Conservation (phyloP, 2,329 filamentous ascomycete species). For the Claviceps purpurea region DNA sequence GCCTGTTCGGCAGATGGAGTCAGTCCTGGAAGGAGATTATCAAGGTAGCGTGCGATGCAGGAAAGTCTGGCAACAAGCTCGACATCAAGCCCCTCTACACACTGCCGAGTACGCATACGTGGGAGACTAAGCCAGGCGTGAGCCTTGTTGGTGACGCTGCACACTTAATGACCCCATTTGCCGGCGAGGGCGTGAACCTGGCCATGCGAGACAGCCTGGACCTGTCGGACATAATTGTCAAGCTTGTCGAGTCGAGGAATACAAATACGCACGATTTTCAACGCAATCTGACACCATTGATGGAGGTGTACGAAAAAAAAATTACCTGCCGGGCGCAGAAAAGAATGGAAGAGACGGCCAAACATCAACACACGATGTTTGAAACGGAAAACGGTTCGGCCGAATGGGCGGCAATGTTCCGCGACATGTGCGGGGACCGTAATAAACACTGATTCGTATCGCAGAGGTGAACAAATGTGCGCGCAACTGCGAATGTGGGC, state of each 20-base stretch:
- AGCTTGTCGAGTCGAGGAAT: not conserved
- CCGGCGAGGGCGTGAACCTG: not conserved
- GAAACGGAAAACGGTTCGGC: not conserved
- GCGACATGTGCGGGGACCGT: not conserved
- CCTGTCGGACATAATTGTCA: not conserved
- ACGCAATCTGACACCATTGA: not conserved
- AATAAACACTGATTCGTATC: not conserved
- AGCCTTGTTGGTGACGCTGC: not conserved
- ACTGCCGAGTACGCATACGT: not conserved
- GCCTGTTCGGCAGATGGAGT: not conserved
- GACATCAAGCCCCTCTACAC: not conserved
- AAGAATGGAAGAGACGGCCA: not conserved
- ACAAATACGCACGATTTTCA: not conserved
- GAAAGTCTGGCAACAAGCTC: not conserved
- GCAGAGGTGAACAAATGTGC: not conserved
- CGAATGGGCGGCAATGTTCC: not conserved
- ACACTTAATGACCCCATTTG: not conserved
- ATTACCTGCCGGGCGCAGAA: not conserved
- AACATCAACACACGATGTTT: not conserved
- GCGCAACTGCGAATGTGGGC: too few relatives aligned
- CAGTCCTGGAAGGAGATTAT: not conserved
- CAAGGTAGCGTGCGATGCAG: not conserved
- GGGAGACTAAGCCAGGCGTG: not conserved
- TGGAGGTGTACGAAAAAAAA: not conserved
- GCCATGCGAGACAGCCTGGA: not conserved